Percentiles rank a stretch among this genome's conserved stretches.
Conservation (phyloP, 305 asterid genomes). For the Nicotiana rustica region DNA sequence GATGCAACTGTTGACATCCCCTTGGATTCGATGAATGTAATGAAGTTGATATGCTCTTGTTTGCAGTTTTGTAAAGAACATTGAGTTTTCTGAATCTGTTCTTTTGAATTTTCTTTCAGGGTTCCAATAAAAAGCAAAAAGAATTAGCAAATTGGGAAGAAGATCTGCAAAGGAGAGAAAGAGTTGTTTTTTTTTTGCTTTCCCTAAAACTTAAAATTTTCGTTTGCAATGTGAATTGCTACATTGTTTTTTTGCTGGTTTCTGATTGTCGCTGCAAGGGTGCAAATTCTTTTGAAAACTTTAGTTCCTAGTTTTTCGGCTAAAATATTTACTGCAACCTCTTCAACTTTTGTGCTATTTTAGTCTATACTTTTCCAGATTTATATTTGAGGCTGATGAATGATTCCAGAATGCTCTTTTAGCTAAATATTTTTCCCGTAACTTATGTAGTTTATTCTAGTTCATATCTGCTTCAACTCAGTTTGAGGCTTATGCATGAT, state of each 20-base stretch:
- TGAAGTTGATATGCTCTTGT: constrained; percentile 34
- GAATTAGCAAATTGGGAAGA: constrained; percentile 93
- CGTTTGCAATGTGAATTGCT: constrained; percentile 23
- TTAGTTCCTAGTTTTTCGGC: background rate
- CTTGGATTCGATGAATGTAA: constrained; percentile 78
- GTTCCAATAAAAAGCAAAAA: constrained; percentile 71
- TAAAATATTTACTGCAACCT: background rate
- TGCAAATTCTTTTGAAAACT: background rate
- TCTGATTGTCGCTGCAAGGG: background rate
- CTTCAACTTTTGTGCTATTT: background rate
- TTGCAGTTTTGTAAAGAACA: background rate
- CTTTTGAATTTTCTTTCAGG: constrained; percentile 59
- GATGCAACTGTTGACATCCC: constrained; percentile 97
- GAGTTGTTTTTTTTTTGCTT: constrained; percentile 52
- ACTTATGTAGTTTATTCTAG: constrained; percentile 18
- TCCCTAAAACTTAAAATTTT: too few species aligned
- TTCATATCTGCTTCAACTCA: constrained; percentile 20
- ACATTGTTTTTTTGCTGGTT: background rate
- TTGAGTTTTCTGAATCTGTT: constrained; percentile 8
- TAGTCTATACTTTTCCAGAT: background rate
- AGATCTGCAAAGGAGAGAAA: constrained; percentile 83
- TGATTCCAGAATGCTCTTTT: background rate
- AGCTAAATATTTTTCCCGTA: constrained; percentile 4
- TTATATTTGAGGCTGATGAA: background rate
- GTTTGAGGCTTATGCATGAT: constrained; percentile 34